phyloP scores from a whole-genome alignment of 2,329 filamentous ascomycete genomes.

The Stagonosporopsis rhizophila region DNA sequence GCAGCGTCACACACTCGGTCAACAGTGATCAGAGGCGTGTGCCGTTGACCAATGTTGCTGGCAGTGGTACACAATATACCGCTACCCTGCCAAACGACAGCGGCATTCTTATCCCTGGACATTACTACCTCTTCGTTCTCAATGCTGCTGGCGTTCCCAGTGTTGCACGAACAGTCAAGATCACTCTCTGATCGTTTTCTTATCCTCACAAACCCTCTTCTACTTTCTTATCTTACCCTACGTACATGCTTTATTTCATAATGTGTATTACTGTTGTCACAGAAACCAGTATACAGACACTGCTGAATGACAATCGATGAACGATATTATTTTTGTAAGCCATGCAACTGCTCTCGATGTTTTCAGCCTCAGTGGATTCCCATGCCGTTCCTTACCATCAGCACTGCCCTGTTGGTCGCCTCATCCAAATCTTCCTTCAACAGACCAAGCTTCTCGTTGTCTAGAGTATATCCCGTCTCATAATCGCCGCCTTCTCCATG shows the following conservation, averaged over 20 bases:
- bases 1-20: conserved; percentile 39
- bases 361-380: background rate
- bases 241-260: background rate
- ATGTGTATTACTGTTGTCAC: background rate
- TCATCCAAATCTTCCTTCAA: conserved; percentile 66
- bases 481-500: conserved; percentile 25
- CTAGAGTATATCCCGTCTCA: conserved; percentile 25
- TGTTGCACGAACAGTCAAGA: conserved; percentile 29
- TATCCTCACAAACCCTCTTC: background rate
- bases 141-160: conserved; percentile 31
- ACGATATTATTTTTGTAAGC: too few relatives aligned
- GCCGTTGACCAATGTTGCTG: conserved; percentile 23
- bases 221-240: background rate
- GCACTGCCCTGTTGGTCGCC: conserved; percentile 59
- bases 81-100: conserved; percentile 32
- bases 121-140: conserved; percentile 35
- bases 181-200: conserved; percentile 15
- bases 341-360: too few relatives aligned
- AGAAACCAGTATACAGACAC: too few relatives aligned
- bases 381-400: conserved; percentile 48
- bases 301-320: background rate
- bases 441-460: conserved; percentile 64
- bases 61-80: conserved; percentile 16
- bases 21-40: conserved; percentile 40
- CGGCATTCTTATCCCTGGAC: conserved; percentile 32